phyloP scores from a whole-genome alignment of 352 stramenopile genomes.

The Globisporangium orthogonon region DNA sequence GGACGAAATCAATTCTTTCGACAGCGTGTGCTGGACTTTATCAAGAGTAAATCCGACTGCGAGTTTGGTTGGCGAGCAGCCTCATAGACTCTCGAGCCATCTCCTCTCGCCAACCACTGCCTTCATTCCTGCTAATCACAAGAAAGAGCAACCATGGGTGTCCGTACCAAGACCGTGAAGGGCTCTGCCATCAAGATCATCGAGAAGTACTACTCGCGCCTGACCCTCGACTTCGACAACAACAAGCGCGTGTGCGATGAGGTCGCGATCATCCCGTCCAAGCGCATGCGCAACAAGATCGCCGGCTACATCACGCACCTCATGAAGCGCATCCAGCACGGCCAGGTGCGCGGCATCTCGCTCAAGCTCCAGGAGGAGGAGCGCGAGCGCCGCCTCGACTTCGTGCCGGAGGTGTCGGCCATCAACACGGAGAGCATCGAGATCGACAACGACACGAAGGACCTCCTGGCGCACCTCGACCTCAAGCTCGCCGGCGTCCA shows the following conservation, averaged over 20 bases:
- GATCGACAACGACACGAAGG: constrained; percentile 98
- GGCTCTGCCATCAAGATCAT: constrained; percentile 99
- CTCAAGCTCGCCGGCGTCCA: constrained; percentile 89
- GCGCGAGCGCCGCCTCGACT: constrained; percentile 98
- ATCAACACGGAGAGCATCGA: constrained; percentile 93
- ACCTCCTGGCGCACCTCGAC: constrained; percentile 95
- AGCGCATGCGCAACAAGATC: constrained; percentile 99
- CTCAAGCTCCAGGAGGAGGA: constrained; percentile 99
- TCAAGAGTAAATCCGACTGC: not conserved
- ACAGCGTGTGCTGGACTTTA: not conserved
- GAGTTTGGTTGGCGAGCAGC: not conserved
- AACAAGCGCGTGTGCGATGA: constrained; percentile 98
- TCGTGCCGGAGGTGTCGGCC: constrained; percentile 97
- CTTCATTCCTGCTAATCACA: constrained; percentile 20
- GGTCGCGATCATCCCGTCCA: constrained; percentile 98
- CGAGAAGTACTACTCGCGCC: constrained; percentile 99
- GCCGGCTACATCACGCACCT: constrained; percentile 99
- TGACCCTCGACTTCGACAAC: constrained; percentile 99
- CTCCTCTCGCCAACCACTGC: not conserved
- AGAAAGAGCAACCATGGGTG: constrained; percentile 88
- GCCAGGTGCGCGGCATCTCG: constrained; percentile 98
- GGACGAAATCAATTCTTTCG: not conserved
- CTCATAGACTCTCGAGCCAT: not conserved
- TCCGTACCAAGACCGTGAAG: constrained; percentile 99
- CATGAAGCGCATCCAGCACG: constrained; percentile 99